Evolutionary conservation across 2,329 filamentous ascomycete species (phyloP).

Genomic region (Pseudonectria buxi): DNA sequence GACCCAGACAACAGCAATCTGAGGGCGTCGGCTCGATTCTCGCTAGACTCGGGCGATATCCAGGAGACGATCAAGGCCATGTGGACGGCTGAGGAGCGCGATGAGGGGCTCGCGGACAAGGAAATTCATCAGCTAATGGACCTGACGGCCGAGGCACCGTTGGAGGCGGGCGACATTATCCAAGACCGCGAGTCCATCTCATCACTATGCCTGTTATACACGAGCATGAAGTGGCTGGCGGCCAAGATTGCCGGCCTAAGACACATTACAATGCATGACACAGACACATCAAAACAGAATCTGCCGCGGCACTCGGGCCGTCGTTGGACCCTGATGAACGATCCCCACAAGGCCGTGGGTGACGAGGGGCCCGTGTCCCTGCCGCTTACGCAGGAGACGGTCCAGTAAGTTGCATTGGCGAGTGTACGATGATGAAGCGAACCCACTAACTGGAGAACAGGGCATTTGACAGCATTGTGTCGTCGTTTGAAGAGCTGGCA

Average conservation of each 20-base stretch:
- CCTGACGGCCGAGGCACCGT: slow-evolving; percentile 50
- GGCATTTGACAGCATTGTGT: slow-evolving; percentile 79
- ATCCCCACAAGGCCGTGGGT: slow-evolving; percentile 49
- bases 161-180: slow-evolving; percentile 77
- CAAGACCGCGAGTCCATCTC: slow-evolving; percentile 81
- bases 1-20: slow-evolving; percentile 49
- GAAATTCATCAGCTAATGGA: slow-evolving; percentile 53
- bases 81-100: slow-evolving; percentile 47
- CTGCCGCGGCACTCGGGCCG: slow-evolving; percentile 54
- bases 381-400: slow-evolving; percentile 80
- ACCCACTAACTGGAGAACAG: slow-evolving; percentile 34
- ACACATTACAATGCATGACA: slow-evolving; percentile 69
- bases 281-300: slow-evolving; percentile 54
- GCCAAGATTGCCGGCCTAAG: slow-evolving; percentile 75
- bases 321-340: slow-evolving; percentile 77
- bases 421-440: neutral
- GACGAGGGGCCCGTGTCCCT: slow-evolving; percentile 69
- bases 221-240: slow-evolving; percentile 96
- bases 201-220: slow-evolving; percentile 82
- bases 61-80: slow-evolving; percentile 63
- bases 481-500: slow-evolving; percentile 75
- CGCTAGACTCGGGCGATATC: slow-evolving; percentile 64
- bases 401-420: slow-evolving; percentile 49
- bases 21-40: slow-evolving; percentile 66
- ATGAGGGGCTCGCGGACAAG: slow-evolving; percentile 54